phyloP scores from a whole-genome alignment of 306 rosid genomes.

The Cucurbita maxima region DNA sequence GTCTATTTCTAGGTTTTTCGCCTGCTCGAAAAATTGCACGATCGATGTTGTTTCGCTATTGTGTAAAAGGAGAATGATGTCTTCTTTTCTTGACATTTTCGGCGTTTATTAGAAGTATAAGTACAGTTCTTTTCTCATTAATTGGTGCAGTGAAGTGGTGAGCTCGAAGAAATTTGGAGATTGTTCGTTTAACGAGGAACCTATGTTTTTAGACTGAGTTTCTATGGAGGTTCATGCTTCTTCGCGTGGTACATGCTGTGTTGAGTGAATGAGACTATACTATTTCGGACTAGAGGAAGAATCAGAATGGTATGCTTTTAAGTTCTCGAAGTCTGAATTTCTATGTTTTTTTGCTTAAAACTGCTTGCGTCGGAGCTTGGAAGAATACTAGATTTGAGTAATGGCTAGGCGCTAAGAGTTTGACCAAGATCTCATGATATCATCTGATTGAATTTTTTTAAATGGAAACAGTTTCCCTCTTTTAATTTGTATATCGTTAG shows the following conservation, averaged over 20 bases:
- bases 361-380: not conserved
- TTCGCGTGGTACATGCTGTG: not conserved
- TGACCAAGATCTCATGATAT: not conserved
- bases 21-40: not conserved
- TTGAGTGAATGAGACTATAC: not conserved
- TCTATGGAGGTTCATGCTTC: not conserved
- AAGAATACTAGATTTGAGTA: not conserved
- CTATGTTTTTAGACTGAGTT: not conserved
- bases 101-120: not conserved
- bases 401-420: not conserved
- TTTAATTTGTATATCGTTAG: not conserved
- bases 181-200: not conserved
- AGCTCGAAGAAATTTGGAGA: not conserved
- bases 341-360: not conserved
- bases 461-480: not conserved
- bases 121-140: not conserved
- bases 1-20: not conserved
- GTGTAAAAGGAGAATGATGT: not conserved
- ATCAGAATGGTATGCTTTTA: not conserved
- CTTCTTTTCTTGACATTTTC: not conserved
- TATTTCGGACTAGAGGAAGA: not conserved
- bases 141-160: not conserved
- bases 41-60: not conserved
- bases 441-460: not conserved
- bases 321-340: not conserved